Conservation (phyloP, 768 basidiomycete species). For the Pluteus cervinus region DNA sequence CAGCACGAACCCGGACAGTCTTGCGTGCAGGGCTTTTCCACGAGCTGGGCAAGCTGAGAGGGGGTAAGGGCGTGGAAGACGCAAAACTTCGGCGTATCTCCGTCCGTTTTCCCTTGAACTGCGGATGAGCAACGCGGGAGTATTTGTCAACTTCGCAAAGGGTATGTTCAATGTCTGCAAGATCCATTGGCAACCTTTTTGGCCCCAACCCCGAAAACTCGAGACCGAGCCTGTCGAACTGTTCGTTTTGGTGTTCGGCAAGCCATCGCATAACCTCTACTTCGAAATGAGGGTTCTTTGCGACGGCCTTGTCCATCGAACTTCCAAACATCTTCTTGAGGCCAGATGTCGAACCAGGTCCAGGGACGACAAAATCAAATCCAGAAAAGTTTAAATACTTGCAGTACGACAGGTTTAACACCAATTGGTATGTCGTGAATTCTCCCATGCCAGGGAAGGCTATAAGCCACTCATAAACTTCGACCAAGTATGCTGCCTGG, state of each 20-base stretch:
- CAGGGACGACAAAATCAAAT: slow-evolving; percentile 65
- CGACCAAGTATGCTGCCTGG: slow-evolving; percentile 47
- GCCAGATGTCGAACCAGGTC: slow-evolving; percentile 62
- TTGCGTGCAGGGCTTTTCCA: slow-evolving; percentile 44
- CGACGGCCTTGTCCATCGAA: slow-evolving; percentile 25
- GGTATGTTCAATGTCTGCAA: slow-evolving; percentile 74
- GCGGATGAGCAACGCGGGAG: slow-evolving; percentile 48
- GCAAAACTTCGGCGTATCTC: slow-evolving; percentile 34
- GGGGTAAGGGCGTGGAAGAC: slow-evolving; percentile 15
- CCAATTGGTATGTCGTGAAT: slow-evolving; percentile 67
- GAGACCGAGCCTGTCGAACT: slow-evolving; percentile 56
- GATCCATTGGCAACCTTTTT: slow-evolving; percentile 41
- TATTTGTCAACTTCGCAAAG: slow-evolving; percentile 81
- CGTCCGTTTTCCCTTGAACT: slow-evolving; percentile 34
- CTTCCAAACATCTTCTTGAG: slow-evolving; percentile 62
- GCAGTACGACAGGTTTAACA: slow-evolving; percentile 55
- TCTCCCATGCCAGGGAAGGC: slow-evolving; percentile 69
- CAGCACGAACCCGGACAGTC: slow-evolving; percentile 35
- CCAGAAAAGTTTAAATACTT: slow-evolving; percentile 53
- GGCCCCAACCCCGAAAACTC: slow-evolving; percentile 47
- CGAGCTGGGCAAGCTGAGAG: slow-evolving; percentile 41
- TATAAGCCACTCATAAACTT: slow-evolving; percentile 55
- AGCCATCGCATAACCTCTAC: slow-evolving; percentile 62
- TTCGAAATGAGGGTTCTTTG: slow-evolving; percentile 32
- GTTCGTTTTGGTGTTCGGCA: slow-evolving; percentile 47